Conservation (phyloP, 2,329 filamentous ascomycete genomes). For the Didymella keratinophila region DNA sequence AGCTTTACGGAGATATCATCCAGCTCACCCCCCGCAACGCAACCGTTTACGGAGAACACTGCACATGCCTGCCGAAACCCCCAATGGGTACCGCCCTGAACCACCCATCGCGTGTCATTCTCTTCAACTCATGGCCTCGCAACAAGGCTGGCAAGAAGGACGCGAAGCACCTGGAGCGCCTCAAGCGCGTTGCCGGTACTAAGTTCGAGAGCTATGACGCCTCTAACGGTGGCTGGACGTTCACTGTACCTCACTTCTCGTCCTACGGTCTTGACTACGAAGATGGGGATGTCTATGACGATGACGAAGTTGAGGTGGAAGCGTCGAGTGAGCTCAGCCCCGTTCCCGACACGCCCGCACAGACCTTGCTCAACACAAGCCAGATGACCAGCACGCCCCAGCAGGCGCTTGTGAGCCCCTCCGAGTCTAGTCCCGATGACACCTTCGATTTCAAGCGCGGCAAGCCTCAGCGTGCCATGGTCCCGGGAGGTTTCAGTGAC, state of each 20-base stretch:
- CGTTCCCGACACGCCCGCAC: conserved; percentile 56
- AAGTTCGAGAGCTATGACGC: conserved; percentile 82
- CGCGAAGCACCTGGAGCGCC: conserved; percentile 81
- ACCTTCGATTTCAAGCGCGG: conserved; percentile 65
- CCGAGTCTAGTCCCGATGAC: conserved; percentile 58
- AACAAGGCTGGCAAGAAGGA: conserved; percentile 71
- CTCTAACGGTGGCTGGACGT: conserved; percentile 85
- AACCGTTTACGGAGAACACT: conserved; percentile 77
- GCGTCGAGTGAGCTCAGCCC: conserved; percentile 51
- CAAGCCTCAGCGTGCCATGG: conserved; percentile 56
- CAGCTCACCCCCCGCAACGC: conserved; percentile 78
- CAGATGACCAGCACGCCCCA: conserved; percentile 47
- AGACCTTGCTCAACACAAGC: conserved; percentile 38
- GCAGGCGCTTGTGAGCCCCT: conserved; percentile 49
- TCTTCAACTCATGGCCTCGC: conserved; percentile 93
- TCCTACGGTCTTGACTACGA: conserved; percentile 86
- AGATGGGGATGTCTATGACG: conserved; percentile 61
- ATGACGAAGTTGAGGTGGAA: conserved; percentile 73
- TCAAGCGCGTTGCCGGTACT: conserved; percentile 81
- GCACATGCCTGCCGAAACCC: conserved; percentile 70
- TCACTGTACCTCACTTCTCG: conserved; percentile 94
- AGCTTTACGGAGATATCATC: conserved; percentile 80
- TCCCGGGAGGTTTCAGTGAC: conserved; percentile 84
- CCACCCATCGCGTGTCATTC: conserved; percentile 83
- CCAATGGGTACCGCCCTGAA: conserved; percentile 87